Base-by-base conservation (phyloP, 768 basidiomycete species). In the Gloeophyllum trabeum region DNA sequence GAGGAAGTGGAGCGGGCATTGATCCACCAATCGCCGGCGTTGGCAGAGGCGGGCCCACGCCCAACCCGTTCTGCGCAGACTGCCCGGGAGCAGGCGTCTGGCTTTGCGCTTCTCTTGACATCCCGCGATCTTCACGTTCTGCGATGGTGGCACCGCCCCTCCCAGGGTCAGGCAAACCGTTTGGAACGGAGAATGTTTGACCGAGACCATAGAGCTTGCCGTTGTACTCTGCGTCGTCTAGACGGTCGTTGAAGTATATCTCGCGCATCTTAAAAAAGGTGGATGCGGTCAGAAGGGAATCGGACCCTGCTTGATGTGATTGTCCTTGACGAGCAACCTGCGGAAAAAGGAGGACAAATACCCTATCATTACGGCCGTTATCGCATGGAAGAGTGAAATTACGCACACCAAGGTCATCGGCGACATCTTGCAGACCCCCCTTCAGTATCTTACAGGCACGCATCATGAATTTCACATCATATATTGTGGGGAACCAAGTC, bases 381-480 rank as follows among this genome's bases (percentile, higher is more conserved):
- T 42, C 13, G 38, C 20, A 19, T 38, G 42, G 18, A 10, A 34
- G 22, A 30, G 26, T 6, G 4, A 35, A n/a, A 45, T 16, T 36
- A 69, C 80, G 49, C 59, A 97, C 94, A 48, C 88, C 87, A 39
- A 98, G 79, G 53, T 93, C 90, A 53, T 98, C 92, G 32, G 94
- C 93, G 22, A 98, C 85, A 48, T 98, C 90, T 59, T 97, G 93
- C 41, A 99, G 63, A 5, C 93, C 93, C 55, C 92, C 88, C 49
- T 86, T 71, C 42, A 83, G 71, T 28, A 69, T 72, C 60, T 92
- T 92, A 45, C 79, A 83, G 47, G 74, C 76, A 51, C 89, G 80
- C 79, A 94, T 91, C 61, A 99, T 76, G 61, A 83, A 91, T 62
- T 97, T 99, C 71, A 98, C 91, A 61, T 99, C 96, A 61, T 96